Percentiles rank a stretch among this genome's conserved stretches.
phyloP scores from a whole-genome alignment of 2,329 filamentous ascomycete genomes.

The Apiospora phragmitis region DNA sequence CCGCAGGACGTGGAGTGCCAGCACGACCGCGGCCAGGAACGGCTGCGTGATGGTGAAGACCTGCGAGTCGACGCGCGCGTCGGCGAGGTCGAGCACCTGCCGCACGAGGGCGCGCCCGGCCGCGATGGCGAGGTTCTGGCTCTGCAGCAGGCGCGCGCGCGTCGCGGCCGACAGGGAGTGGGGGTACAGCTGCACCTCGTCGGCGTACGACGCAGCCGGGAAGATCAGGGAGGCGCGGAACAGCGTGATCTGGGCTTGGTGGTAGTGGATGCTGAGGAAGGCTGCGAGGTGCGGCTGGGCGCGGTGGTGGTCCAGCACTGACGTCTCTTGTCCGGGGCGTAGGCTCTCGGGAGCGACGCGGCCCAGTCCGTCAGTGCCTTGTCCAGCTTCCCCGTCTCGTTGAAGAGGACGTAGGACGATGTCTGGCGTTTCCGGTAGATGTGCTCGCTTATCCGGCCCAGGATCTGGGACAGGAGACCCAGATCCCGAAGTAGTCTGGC shows the following conservation, averaged over 20 bases:
- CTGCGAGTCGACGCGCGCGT: conserved; percentile 14
- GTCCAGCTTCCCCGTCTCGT: conserved; percentile 15
- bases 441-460: conserved; percentile 18
- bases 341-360: conserved; percentile 15
- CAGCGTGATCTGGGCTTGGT: conserved; percentile 21
- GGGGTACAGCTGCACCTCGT: conserved; percentile 14
- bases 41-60: conserved; percentile 18
- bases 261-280: conserved; percentile 14
- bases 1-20: conserved; percentile 21
- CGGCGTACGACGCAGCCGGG: conserved; percentile 17
- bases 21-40: conserved; percentile 20
- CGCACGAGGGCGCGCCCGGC: conserved; percentile 15
- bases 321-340: conserved; percentile 11
- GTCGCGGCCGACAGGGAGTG: neutral
- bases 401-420: conserved; percentile 13
- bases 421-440: conserved; percentile 17
- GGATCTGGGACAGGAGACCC: conserved; percentile 19
- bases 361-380: conserved; percentile 20
- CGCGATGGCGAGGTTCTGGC: conserved; percentile 13
- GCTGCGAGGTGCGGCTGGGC: neutral
- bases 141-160: neutral
- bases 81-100: conserved; percentile 19
- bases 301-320: neutral
- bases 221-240: conserved; percentile 21
- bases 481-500: conserved; percentile 18